Conservation (phyloP, 1,139 yeast genomes). For the Kodamaea sp. region DNA sequence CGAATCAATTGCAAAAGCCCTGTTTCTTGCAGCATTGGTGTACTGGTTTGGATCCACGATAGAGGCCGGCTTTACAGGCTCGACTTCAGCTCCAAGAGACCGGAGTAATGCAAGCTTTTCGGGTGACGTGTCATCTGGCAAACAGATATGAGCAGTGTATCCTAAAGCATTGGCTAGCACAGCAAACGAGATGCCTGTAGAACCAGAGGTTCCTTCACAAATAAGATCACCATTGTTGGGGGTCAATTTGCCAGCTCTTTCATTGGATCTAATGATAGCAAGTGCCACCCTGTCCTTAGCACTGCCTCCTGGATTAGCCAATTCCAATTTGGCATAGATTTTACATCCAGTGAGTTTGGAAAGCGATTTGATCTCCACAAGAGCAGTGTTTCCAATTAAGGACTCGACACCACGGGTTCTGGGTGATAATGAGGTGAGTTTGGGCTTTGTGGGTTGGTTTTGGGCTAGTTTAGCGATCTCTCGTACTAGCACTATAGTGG, state of each 20-base stretch:
- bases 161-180: slow-evolving; percentile 86
- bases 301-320: slow-evolving; percentile 90
- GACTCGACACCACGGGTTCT: slow-evolving; percentile 43
- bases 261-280: slow-evolving; percentile 75
- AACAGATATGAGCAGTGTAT: slow-evolving; percentile 83
- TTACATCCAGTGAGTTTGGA: slow-evolving; percentile 76
- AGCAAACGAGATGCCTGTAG: slow-evolving; percentile 94
- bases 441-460: background rate
- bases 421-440: slow-evolving; percentile 24
- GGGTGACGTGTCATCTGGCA: slow-evolving; percentile 91
- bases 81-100: slow-evolving; percentile 81
- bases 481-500: slow-evolving; percentile 9
- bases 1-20: slow-evolving; percentile 56
- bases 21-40: slow-evolving; percentile 78
- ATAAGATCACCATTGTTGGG: slow-evolving; percentile 64
- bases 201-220: slow-evolving; percentile 94
- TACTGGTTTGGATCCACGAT: slow-evolving; percentile 93
- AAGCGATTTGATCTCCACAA: slow-evolving; percentile 76
- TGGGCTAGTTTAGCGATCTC: slow-evolving; percentile 7
- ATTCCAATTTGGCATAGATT: slow-evolving; percentile 83
- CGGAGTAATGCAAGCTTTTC: slow-evolving; percentile 75
- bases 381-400: slow-evolving; percentile 87
- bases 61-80: slow-evolving; percentile 90
- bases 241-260: slow-evolving; percentile 52
- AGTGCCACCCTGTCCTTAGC: slow-evolving; percentile 95